Evolutionary conservation across 192 early-diverging fungal species (phyloP).

Genomic region (Funneliformis geosporum): DNA sequence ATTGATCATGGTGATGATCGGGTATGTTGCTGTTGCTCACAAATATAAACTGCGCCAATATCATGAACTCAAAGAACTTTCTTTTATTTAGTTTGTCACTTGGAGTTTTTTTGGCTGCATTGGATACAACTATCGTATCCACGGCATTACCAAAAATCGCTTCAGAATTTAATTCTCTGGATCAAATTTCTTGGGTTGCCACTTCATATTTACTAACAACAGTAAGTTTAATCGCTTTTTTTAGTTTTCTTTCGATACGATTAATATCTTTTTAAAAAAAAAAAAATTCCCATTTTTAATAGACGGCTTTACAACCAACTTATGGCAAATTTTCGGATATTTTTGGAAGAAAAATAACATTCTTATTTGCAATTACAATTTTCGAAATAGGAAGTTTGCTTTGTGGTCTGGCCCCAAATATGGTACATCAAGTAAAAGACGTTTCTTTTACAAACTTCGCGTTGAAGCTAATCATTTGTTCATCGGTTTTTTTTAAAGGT

Average conservation of each 20-base stretch:
- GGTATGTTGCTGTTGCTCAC: too few species aligned
- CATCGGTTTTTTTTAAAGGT: neutral
- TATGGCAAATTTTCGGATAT: constrained; percentile 85
- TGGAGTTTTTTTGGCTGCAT: constrained; percentile 59
- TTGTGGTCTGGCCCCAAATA: constrained; percentile 49
- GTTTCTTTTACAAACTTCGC: neutral
- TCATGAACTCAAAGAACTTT: neutral
- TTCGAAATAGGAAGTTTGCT: constrained; percentile 44
- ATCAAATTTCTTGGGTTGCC: constrained; percentile 78
- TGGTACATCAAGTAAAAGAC: constrained; percentile 29
- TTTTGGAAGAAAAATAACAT: constrained; percentile 50
- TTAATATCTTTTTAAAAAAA: too few species aligned
- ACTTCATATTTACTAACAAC: constrained; percentile 64
- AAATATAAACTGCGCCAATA: too few species aligned
- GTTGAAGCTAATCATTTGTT: neutral
- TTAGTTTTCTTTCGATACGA: too few species aligned
- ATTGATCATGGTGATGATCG: too few species aligned
- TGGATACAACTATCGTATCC: constrained; percentile 68
- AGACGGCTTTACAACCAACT: constrained; percentile 70
- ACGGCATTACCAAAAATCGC: constrained; percentile 63
- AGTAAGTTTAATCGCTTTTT: neutral
- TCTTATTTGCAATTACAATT: constrained; percentile 33
- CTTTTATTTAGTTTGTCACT: constrained; percentile 41
- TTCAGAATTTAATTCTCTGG: constrained; percentile 58
- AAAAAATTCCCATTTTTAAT: neutral